Percentiles rank a stretch among this genome's conserved stretches.
Evolutionary conservation across 345 rosid genomes (phyloP).

Genomic region (Citrus glauca): DNA sequence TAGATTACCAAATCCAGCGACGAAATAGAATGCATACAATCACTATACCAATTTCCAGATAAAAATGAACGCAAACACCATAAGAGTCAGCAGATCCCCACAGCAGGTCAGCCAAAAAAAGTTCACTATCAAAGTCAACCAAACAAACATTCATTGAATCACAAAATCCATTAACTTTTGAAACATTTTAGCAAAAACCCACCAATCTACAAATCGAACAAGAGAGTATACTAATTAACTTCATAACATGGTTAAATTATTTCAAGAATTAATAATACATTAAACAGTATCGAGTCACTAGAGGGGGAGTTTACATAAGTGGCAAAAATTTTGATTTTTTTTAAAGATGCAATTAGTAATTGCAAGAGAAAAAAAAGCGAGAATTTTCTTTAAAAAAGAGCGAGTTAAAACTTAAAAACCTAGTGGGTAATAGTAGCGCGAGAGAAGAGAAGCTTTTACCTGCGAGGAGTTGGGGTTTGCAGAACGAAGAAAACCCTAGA

Average conservation of each 20-base stretch:
- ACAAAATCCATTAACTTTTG: slow-evolving; percentile 11
- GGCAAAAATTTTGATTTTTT: background rate
- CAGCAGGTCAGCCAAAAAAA: background rate
- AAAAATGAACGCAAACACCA: background rate
- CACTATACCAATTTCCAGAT: background rate
- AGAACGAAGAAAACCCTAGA: slow-evolving; percentile 34
- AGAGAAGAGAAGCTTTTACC: slow-evolving; percentile 18
- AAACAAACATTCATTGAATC: slow-evolving; percentile 3
- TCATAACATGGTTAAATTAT: background rate
- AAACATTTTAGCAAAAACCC: slow-evolving; percentile 6
- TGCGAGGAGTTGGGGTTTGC: slow-evolving; percentile 20
- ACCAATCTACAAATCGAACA: background rate
- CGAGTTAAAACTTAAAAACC: slow-evolving; percentile 2
- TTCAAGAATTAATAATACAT: background rate
- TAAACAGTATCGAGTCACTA: background rate
- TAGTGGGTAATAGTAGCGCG: background rate
- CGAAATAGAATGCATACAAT: background rate
- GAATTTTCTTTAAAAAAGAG: too few species aligned
- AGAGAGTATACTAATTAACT: background rate
- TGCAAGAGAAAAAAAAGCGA: background rate
- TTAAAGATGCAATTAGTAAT: background rate
- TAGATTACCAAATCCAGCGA: background rate
- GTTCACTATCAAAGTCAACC: slow-evolving; percentile 9
- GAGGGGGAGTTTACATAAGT: background rate
- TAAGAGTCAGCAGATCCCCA: background rate